Evolutionary conservation across 371 early-diverging fungal species (phyloP), one percentile per base, ranked within the genome.

Genomic region (Neoconidiobolus thromboides): DNA sequence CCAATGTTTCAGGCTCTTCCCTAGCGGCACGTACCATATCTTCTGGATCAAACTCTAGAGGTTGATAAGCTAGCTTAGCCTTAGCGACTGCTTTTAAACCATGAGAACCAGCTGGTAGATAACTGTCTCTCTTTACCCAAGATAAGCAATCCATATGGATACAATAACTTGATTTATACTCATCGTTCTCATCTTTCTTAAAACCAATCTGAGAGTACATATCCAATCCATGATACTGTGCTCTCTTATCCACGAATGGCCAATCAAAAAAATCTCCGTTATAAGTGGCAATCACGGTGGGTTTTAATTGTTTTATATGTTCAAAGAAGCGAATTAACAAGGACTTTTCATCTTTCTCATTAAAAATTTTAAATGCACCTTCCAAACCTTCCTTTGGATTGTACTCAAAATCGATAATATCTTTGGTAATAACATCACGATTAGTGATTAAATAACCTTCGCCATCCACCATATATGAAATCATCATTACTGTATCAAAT

Each of bases 191-290:
- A 59, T 90, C 84, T 65, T 82, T 83, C 58, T 72, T 78, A 70
- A 93, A 82, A 14, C 97, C 92, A 61, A 88, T 86, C 78, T 86
- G 87, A 80, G 83, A 64, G 43, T 75, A 77, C 87, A 97, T 85
- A 55, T 88, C 81, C 47, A 95, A 76, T 1, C 89, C 89, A 67
- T 93, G 74, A 36, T 72, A 69, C 51, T 71, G 74, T 0, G 95
- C 86, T 58, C 99, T 69, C 37, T 86, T 80, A 62, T 98, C 93
- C 6, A 99, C 75, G 73, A 96, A 99, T 0, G 99, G 98, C 93
- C 96, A 98, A 82, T 99, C 99, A 80, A 99, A 99, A 68, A 82
- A 90, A 68, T 96, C 96, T 69, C 99, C 99, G 86, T 99, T 99
- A 71, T 98, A 99, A 1, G 99, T 98, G 1, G 91, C 96, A 66